Percentiles rank a stretch among this genome's conserved stretches.
Conservation (phyloP, 257 asterid genomes). For the Cynanchum wilfordii region DNA sequence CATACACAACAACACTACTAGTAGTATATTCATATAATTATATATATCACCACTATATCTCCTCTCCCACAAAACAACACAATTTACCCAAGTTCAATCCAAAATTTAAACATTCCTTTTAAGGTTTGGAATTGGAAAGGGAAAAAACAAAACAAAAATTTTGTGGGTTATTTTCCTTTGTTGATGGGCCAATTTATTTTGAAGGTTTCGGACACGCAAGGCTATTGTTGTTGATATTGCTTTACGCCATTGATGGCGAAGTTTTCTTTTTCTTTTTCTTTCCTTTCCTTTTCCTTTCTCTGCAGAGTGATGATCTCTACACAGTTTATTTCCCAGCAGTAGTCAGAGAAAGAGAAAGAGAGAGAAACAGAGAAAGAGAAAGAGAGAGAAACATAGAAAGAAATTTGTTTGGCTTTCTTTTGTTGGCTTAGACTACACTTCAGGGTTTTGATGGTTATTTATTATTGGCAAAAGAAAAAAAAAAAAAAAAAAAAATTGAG, state of each 20-base stretch:
- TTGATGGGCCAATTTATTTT: slow-evolving; percentile 18
- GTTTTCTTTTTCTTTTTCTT: too few relatives aligned
- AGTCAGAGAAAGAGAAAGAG: slow-evolving; percentile 11
- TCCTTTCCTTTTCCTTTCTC: slow-evolving; percentile 14
- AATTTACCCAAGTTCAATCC: neutral
- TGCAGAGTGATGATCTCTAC: neutral
- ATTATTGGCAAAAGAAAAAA: slow-evolving; percentile 10
- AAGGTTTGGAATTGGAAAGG: neutral
- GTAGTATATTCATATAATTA: slow-evolving; percentile 7
- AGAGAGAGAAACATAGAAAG: neutral
- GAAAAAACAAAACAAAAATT: neutral
- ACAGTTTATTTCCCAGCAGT: neutral
- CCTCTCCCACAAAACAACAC: neutral
- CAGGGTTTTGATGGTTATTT: slow-evolving; percentile 21
- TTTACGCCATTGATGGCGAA: slow-evolving; percentile 64
- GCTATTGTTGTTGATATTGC: slow-evolving; percentile 20
- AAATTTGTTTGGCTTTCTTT: slow-evolving; percentile 9
- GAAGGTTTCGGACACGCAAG: slow-evolving; percentile 57
- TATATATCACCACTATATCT: neutral
- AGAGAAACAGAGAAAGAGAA: neutral
- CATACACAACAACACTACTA: neutral
- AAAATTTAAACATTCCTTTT: neutral
- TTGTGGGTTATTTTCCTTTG: neutral
- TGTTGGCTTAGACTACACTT: slow-evolving; percentile 53
- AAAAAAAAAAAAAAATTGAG: too few relatives aligned